These are phyloP conservation scores for Claviceps sp. DNA, from an alignment of 2,329 filamentous ascomycete genomes.

Conservation along the genomic window DNA sequence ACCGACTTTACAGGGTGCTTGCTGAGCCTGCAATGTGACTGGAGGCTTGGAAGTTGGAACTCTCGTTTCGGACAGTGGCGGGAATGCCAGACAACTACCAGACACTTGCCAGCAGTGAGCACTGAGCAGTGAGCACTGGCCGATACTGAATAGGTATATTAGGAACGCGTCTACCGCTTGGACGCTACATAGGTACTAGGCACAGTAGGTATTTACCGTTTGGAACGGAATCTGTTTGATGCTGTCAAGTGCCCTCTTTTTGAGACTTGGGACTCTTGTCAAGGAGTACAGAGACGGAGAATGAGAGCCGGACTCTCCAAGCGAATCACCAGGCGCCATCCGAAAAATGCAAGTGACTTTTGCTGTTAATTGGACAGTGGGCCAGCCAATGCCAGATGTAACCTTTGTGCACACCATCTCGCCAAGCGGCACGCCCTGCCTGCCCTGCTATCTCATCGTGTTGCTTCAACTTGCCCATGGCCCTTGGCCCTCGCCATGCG, in stretches of 20 bases:
- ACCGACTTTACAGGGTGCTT: not conserved
- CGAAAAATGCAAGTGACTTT: no score
- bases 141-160: not conserved
- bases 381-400: not conserved
- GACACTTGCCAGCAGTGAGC: not conserved
- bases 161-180: not conserved
- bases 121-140: not conserved
- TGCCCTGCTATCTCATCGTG: not conserved
- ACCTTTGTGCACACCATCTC: not conserved
- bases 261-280: no score
- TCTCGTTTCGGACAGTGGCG: not conserved
- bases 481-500: not conserved
- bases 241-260: no score
- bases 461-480: no score
- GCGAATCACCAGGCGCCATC: no score
- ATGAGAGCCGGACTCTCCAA: no score
- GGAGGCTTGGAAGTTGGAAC: not conserved
- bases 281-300: no score
- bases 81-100: not conserved
- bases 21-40: not conserved
- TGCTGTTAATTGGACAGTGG: not conserved
- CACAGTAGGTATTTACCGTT: no score
- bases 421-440: no score
- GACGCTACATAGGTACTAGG: no score
- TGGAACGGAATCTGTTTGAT: no score